phyloP scores from a whole-genome alignment of 768 basidiomycete genomes.

The Gautieria morchelliformis region DNA sequence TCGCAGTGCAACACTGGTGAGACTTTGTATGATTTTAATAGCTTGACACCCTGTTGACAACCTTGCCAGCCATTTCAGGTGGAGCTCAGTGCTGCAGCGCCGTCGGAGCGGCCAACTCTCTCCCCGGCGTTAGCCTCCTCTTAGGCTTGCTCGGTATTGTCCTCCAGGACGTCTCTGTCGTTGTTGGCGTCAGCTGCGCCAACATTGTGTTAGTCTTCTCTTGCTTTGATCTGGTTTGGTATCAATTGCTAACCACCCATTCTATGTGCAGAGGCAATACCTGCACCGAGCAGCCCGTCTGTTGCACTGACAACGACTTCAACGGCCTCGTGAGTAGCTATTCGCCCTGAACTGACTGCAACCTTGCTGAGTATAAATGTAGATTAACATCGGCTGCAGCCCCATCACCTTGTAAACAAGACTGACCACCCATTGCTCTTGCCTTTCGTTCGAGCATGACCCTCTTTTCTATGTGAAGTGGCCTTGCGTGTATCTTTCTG shows the following conservation, averaged over 20 bases:
- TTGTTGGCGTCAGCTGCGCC: slow-evolving; percentile 18
- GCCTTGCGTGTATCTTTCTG: no score
- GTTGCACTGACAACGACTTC: slow-evolving; percentile 18
- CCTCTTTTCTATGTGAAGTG: no score
- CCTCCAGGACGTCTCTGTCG: slow-evolving; percentile 12
- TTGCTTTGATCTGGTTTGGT: background rate
- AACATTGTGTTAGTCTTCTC: slow-evolving; percentile 9
- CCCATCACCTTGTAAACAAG: no score
- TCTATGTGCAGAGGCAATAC: slow-evolving; percentile 10
- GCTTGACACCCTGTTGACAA: background rate
- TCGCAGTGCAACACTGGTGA: slow-evolving; percentile 9
- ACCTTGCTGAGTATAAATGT: no score
- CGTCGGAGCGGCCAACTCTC: slow-evolving; percentile 13
- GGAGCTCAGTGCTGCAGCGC: slow-evolving; percentile 25
- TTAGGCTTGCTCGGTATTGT: slow-evolving; percentile 17
- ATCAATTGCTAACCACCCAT: background rate
- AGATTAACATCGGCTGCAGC: no score
- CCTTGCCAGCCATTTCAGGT: background rate
- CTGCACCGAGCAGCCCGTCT: slow-evolving; percentile 16
- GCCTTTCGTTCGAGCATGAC: no score
- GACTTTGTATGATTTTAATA: background rate
- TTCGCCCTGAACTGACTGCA: no score
- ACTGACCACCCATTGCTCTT: no score
- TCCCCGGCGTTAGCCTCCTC: slow-evolving; percentile 30
- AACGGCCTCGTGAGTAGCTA: slow-evolving; percentile 1